These are phyloP conservation scores for Brassica cretica DNA, from an alignment of 345 rosid genomes.

Conservation along the genomic window DNA sequence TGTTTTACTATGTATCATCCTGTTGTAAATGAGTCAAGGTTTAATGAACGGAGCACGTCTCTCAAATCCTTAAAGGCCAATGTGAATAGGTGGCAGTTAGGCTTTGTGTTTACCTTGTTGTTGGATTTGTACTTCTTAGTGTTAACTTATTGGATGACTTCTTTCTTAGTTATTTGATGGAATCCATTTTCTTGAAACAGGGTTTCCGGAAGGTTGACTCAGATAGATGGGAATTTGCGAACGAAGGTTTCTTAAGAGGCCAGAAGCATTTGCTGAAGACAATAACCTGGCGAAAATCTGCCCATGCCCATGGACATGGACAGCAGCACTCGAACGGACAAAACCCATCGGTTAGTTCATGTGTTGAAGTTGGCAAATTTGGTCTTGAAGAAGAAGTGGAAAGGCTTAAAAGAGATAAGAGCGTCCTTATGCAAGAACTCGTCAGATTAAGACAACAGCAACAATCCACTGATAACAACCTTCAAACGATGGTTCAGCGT, in stretches of 20 bases:
- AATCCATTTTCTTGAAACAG: conserved; percentile 45
- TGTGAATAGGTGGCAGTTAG: not conserved
- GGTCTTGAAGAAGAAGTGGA: conserved; percentile 97
- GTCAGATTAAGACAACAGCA: conserved; percentile 95
- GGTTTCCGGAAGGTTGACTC: conserved; percentile 77
- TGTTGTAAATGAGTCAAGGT: conserved; percentile 1
- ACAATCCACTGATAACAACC: conserved; percentile 83
- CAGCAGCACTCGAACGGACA: conserved; percentile 70
- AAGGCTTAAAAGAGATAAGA: conserved; percentile 96
- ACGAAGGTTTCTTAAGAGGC: conserved; percentile 69
- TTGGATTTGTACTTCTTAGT: conserved; percentile 7
- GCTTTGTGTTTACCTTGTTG: not conserved
- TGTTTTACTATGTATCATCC: not conserved
- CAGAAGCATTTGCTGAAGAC: conserved; percentile 79
- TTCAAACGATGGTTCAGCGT: conserved; percentile 84
- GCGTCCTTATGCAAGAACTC: conserved; percentile 97
- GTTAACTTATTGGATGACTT: not conserved
- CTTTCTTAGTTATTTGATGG: conserved; percentile 2
- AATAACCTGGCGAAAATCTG: conserved; percentile 81
- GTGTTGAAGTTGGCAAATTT: conserved; percentile 98
- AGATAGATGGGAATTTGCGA: not conserved
- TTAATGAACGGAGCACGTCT: no score
- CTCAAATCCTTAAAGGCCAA: no score
- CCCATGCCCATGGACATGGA: conserved; percentile 48
- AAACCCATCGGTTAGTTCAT: conserved; percentile 69